Conservation (phyloP, 768 basidiomycete species). For the Leccinellum rugosiceps region DNA sequence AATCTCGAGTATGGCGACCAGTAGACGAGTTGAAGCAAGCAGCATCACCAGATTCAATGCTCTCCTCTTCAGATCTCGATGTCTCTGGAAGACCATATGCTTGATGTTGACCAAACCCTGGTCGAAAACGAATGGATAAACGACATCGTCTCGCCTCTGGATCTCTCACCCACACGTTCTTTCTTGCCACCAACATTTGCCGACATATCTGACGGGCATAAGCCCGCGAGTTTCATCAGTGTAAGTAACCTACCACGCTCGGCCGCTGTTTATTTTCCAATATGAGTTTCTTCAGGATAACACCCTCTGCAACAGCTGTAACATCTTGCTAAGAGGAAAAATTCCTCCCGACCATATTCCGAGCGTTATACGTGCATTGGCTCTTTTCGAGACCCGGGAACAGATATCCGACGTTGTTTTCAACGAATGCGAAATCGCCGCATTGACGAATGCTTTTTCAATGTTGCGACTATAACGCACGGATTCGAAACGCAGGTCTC, state of each 20-base stretch:
- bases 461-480: conserved; percentile 17
- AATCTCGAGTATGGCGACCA: not conserved
- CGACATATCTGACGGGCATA: conserved; percentile 1
- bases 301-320: conserved; percentile 13
- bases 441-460: conserved; percentile 20
- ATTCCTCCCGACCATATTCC: conserved; percentile 21
- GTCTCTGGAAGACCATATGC: not conserved
- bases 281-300: conserved; percentile 7
- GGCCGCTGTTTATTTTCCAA: not conserved
- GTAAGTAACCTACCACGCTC: conserved; percentile 1
- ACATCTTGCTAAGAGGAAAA: conserved; percentile 11
- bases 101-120: not conserved
- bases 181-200: not conserved
- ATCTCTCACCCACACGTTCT: not conserved
- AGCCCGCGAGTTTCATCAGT: conserved; percentile 6
- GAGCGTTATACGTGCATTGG: conserved; percentile 20
- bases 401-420: not conserved
- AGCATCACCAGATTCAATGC: not conserved
- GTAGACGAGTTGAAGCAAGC: not conserved
- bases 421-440: conserved; percentile 13
- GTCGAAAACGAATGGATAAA: not conserved
- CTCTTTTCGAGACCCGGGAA: conserved; percentile 16
- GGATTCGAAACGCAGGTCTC: not conserved
- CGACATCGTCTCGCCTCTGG: not conserved
- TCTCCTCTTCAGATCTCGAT: not conserved